Base-by-base conservation (phyloP, 2,329 filamentous ascomycete genomes). In the Parafenestella ontariensis region DNA sequence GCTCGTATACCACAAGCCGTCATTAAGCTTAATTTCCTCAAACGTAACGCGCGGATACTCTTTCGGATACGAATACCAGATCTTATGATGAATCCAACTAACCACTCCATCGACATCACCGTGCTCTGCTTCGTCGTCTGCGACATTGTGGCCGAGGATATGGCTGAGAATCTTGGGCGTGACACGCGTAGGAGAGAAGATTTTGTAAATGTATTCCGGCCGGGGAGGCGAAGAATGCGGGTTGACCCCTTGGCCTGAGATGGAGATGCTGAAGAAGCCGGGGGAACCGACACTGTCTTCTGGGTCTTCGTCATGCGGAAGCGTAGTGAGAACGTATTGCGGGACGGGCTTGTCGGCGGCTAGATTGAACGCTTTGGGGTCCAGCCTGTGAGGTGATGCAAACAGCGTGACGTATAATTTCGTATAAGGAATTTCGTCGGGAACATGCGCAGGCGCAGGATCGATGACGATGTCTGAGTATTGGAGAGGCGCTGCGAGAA, bases 391-490 rank as follows among this genome's bases (percentile, higher is more conserved):
- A 0, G 91, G 87, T 0, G 92, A 91, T 0, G 93, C 83, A 68
- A 99, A 94, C 0, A 98, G 85, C 0, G 94, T 98, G 47, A 97
- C 94, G 69, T 98, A 89, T 0, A 98, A 83, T 43, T 85, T 84
- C 2, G 92, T 90, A 72, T 97, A 99, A 0, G 91, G 90, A n/a
- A 97, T 88, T 41, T 84, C 75, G 61, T 95, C 89, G 1, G 96
- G 92, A 3, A 78, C 75, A 28, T 83, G 80, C 49, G 64, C 43
- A 0, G 77, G 73, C 11, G 77, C 72, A 1, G 73, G 68, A 10
- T 74, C 72, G 52, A 88, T 75, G 5, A 74, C 76, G 65, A 98
- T 89, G 52, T 85, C 81, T 51, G 91, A 87, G 73, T 88, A 96
- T 68, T 99, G 94, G 69, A 89, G 87, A 0, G 95, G 95, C 0